Base-by-base conservation (phyloP, 106 monocot species). In the Dioscorea dumetorum region DNA sequence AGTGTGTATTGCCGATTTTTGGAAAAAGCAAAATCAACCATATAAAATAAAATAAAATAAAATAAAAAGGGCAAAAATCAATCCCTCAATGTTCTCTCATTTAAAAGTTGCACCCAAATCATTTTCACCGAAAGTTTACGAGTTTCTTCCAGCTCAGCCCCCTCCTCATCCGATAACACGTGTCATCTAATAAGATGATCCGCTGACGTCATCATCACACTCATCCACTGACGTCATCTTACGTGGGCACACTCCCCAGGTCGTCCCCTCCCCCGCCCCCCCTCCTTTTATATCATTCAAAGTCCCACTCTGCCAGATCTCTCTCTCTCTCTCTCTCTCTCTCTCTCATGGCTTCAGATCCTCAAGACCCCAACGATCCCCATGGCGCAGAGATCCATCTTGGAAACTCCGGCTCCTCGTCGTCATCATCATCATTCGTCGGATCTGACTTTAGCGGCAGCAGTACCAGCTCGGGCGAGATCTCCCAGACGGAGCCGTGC, bases 391-490 rank as follows among this genome's bases (percentile, higher is more conserved):
- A 8, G 58, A 10, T 22, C 41, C 41, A 54, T 5, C 54, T 0
- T 15, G 15, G 1, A 4, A 13, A 18, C 15, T 18, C 12, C 54
- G 19, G 18, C 5, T 8, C 54, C 54, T 54, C 54, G 0, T 54
- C 54, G 18, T 54, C 19, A 14, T 41, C 41, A 56, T 56, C 54
- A 0, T 60, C 60, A 0, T 70, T 59, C 22, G 23, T 11, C 12
- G 58, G 28, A 12, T 5, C 59, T 22, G 34, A 9, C 58, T 17
- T 7, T 17, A 19, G 20, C 16, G 6, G 14, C 12, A 51, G 50
- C 69, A 5, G 11, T 51, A 51, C 33, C 5, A 33, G 21, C 34
- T 69, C 33, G 35, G 57, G 57, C 33, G 68, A 69, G 54, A 33
- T 68, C 33, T 9, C 60, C 18, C 28, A 28, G 52, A 12, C 12